phyloP scores from a whole-genome alignment of 176 grass and related monocot genomes.

The maize (Zea mays) region DNA sequence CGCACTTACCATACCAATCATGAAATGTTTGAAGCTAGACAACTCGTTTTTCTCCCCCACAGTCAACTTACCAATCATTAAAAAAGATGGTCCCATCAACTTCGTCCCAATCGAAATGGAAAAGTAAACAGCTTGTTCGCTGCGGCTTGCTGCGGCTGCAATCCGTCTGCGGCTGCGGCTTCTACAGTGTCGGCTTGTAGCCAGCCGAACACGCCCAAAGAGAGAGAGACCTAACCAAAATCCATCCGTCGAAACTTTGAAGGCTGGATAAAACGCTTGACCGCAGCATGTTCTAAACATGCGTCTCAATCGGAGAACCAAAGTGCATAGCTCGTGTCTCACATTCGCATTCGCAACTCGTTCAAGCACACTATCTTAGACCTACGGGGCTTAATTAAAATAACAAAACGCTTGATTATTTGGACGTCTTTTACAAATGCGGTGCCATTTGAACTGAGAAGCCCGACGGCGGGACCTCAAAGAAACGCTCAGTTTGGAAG shows the following conservation, averaged over 20 bases:
- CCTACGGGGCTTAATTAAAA: not conserved
- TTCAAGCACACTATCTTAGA: not conserved
- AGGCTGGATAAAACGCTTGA: not conserved
- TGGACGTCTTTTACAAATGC: not conserved
- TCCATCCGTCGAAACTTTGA: not conserved
- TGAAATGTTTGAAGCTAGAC: not conserved
- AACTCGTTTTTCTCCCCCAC: not conserved
- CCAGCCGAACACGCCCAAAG: too few relatives aligned
- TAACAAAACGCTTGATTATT: not conserved
- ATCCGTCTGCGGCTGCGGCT: too few relatives aligned
- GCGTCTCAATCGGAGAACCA: not conserved
- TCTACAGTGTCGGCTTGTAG: too few relatives aligned
- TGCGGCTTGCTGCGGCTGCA: too few relatives aligned
- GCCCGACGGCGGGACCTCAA: too few relatives aligned
- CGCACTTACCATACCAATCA: not conserved
- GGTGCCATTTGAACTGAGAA: too few relatives aligned
- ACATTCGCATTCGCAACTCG: too few relatives aligned
- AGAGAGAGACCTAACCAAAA: not conserved
- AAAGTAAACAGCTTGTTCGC: too few relatives aligned
- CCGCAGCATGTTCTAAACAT: not conserved
- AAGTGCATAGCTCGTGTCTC: too few relatives aligned
- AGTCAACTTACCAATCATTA: not conserved
- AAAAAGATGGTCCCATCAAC: not conserved
- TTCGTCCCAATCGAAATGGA: not conserved
- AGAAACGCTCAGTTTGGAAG: not conserved